Conservation (phyloP, 139 green algal species). For the Micractinium conductrix region DNA sequence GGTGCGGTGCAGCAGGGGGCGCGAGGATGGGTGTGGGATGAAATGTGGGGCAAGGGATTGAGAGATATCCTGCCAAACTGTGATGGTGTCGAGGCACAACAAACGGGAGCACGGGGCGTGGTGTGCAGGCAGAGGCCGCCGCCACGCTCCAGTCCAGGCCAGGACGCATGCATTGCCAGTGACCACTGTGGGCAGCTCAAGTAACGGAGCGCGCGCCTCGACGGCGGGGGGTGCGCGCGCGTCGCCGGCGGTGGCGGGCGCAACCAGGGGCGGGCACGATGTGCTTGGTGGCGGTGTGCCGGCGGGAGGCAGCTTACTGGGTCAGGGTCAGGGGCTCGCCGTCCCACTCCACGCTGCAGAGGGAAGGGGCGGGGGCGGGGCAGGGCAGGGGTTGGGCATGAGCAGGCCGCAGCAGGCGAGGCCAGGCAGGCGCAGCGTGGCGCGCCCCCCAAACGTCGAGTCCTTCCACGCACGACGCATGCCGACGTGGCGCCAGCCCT, state of each 20-base stretch:
- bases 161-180: too few species aligned
- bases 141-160: neutral
- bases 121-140: neutral
- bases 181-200: too few species aligned
- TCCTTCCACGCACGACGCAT: too few species aligned
- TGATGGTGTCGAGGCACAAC: neutral
- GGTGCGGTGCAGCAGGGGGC: too few species aligned
- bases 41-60: neutral
- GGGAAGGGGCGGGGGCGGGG: neutral
- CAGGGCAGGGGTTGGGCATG: neutral
- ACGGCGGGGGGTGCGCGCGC: too few species aligned
- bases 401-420: neutral
- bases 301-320: too few species aligned
- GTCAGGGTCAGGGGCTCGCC: conserved; percentile 47
- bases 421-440: neutral
- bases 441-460: too few species aligned
- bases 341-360: conserved; percentile 71
- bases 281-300: too few species aligned
- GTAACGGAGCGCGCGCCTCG: too few species aligned
- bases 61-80: neutral
- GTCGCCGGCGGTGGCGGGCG: too few species aligned
- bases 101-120: neutral
- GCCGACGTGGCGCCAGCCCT: too few species aligned
- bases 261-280: too few species aligned
- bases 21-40: neutral